phyloP scores from a whole-genome alignment of 805 yeast species.

The Dipodascus albidus region DNA sequence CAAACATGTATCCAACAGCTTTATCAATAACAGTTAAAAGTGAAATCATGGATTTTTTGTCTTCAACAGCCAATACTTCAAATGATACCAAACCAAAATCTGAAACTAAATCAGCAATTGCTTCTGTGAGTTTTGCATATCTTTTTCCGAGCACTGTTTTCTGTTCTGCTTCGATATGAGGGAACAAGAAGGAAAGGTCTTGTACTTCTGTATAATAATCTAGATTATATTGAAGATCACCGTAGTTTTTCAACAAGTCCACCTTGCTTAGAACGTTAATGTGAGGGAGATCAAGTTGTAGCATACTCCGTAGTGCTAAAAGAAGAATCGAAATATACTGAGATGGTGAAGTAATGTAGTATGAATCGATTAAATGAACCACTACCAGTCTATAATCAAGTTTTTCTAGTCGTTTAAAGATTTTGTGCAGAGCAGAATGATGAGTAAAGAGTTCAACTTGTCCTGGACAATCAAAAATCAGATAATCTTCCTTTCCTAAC shows the following conservation, averaged over 20 bases:
- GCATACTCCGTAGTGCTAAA: slow-evolving; percentile 79
- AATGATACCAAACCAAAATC: slow-evolving; percentile 82
- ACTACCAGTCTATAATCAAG: slow-evolving; percentile 58
- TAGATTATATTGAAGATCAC: slow-evolving; percentile 62
- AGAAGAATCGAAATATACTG: slow-evolving; percentile 76
- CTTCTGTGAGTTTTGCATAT: slow-evolving; percentile 57
- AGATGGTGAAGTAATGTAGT: slow-evolving; percentile 74
- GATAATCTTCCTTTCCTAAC: slow-evolving; percentile 48
- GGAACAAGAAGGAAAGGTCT: slow-evolving; percentile 58
- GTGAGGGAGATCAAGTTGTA: slow-evolving; percentile 87
- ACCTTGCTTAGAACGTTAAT: slow-evolving; percentile 87
- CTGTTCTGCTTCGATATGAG: slow-evolving; percentile 61
- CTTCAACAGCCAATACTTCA: slow-evolving; percentile 84
- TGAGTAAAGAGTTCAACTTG: slow-evolving; percentile 93
- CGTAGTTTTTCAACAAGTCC: slow-evolving; percentile 67
- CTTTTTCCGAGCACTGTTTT: slow-evolving; percentile 49
- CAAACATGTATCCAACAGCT: slow-evolving; percentile 89
- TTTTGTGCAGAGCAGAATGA: slow-evolving; percentile 57
- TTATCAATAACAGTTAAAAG: slow-evolving; percentile 70
- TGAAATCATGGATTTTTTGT: slow-evolving; percentile 83
- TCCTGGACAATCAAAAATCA: slow-evolving; percentile 88
- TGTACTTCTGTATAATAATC: slow-evolving; percentile 91
- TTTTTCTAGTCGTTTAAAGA: slow-evolving; percentile 55
- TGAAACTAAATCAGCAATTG: slow-evolving; percentile 71
- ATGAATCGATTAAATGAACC: slow-evolving; percentile 75